Conservation (phyloP, 495 filamentous ascomycete genomes). For the Neurospora intermedia region DNA sequence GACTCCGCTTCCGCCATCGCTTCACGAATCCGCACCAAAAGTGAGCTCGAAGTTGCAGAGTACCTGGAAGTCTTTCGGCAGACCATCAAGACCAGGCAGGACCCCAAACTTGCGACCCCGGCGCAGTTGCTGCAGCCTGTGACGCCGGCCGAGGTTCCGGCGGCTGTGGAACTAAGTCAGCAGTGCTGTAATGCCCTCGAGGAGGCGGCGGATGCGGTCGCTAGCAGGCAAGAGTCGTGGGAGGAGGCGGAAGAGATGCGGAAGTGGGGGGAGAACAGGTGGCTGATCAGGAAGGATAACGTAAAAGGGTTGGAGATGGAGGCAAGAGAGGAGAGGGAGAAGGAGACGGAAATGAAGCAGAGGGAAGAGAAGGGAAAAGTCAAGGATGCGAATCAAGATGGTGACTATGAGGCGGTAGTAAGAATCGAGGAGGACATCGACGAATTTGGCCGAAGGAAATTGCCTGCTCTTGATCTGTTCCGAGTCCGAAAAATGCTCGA, state of each 20-base stretch:
- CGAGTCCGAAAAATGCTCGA: constrained; percentile 48
- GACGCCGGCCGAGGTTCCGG: constrained; percentile 44
- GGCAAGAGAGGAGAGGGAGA: neutral
- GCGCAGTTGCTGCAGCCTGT: constrained; percentile 4
- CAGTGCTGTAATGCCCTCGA: constrained; percentile 58
- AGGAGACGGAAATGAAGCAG: constrained; percentile 22
- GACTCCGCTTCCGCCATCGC: constrained; percentile 52
- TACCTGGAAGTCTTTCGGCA: constrained; percentile 54
- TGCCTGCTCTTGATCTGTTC: constrained; percentile 45
- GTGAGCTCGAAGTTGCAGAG: constrained; percentile 57
- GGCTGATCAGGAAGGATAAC: constrained; percentile 1
- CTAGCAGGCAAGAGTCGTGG: constrained; percentile 42
- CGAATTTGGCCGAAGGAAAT: constrained; percentile 22
- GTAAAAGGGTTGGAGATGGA: neutral
- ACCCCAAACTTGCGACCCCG: neutral
- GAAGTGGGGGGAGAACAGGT: constrained; percentile 30
- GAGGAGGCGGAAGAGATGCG: constrained; percentile 44
- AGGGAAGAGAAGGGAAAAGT: constrained; percentile 10
- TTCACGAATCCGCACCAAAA: constrained; percentile 56
- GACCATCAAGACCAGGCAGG: constrained; percentile 5
- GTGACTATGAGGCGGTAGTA: neutral
- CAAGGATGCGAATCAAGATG: neutral
- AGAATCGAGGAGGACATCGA: constrained; percentile 18
- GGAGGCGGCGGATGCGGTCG: constrained; percentile 49
- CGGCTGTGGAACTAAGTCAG: constrained; percentile 62